Conservation (phyloP, 768 basidiomycete species). For the Ramaria rubella region DNA sequence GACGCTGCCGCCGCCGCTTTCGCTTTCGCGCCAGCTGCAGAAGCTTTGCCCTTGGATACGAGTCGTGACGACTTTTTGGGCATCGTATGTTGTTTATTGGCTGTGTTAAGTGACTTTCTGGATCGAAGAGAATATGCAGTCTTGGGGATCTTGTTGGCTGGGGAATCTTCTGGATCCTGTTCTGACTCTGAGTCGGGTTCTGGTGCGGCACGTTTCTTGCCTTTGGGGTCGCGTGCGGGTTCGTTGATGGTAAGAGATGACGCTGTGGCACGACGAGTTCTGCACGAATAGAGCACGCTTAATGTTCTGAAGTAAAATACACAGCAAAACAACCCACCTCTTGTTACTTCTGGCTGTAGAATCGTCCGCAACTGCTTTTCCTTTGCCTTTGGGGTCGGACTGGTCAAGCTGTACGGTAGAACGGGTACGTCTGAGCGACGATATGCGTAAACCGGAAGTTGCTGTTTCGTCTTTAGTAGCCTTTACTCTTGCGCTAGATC, state of each 20-base stretch:
- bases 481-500: slow-evolving; percentile 10
- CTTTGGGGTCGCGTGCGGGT: slow-evolving; percentile 68
- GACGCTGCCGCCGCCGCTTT: slow-evolving; percentile 39
- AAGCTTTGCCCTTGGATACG: slow-evolving; percentile 39
- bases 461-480: slow-evolving; percentile 1
- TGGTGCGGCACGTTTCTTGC: slow-evolving; percentile 86
- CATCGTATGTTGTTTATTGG: slow-evolving; percentile 45
- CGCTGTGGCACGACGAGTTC: slow-evolving; percentile 46
- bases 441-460: background rate
- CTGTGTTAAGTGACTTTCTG: slow-evolving; percentile 4
- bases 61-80: slow-evolving; percentile 76
- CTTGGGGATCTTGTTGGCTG: slow-evolving; percentile 57
- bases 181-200: slow-evolving; percentile 68
- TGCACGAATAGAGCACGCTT: slow-evolving; percentile 21
- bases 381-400: slow-evolving; percentile 5
- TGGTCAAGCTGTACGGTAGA: slow-evolving; percentile 10
- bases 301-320: background rate
- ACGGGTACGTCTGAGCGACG: slow-evolving; percentile 2
- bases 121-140: slow-evolving; percentile 64
- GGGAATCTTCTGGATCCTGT: slow-evolving; percentile 25
- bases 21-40: slow-evolving; percentile 35
- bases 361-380: slow-evolving; percentile 1
- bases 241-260: slow-evolving; percentile 66
- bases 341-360: slow-evolving; percentile 1
- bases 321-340: background rate